Evolutionary conservation across 176 grass and related monocot species (phyloP).

Genomic region (Tillandsia fasciculata): DNA sequence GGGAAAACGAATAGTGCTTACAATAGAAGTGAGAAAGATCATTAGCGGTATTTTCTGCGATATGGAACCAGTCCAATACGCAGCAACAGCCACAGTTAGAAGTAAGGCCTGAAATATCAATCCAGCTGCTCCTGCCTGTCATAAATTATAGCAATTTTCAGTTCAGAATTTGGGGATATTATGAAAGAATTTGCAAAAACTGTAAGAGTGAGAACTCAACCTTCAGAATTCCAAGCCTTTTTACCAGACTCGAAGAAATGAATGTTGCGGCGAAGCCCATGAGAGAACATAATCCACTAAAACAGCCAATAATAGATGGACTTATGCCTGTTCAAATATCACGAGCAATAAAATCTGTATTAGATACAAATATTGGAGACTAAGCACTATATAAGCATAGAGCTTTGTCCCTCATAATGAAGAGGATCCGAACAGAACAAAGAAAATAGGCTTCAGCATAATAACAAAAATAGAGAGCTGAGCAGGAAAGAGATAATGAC

Average conservation of each 20-base stretch:
- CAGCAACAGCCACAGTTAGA: slow-evolving; percentile 51
- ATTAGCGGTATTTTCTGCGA: slow-evolving; percentile 48
- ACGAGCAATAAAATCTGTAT: too few species aligned
- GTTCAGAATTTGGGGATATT: neutral
- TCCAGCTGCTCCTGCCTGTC: slow-evolving; percentile 84
- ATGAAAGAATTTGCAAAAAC: slow-evolving; percentile 5
- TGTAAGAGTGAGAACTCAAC: slow-evolving; percentile 25
- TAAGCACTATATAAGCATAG: neutral
- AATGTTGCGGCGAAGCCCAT: slow-evolving; percentile 96
- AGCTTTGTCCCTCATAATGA: too few species aligned
- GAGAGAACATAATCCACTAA: slow-evolving; percentile 81
- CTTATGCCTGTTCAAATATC: slow-evolving; percentile 46
- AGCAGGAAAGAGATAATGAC: too few species aligned
- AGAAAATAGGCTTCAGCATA: too few species aligned
- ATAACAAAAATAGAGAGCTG: too few species aligned
- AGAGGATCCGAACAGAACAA: too few species aligned
- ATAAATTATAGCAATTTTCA: slow-evolving; percentile 14
- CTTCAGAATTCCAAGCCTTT: slow-evolving; percentile 62
- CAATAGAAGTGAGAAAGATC: slow-evolving; percentile 80
- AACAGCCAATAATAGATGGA: slow-evolving; percentile 82
- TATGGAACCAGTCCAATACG: slow-evolving; percentile 79
- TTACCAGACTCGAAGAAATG: slow-evolving; percentile 73
- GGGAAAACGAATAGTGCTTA: slow-evolving; percentile 27
- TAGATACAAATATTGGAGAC: slow-evolving; percentile 1
- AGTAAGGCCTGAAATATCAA: slow-evolving; percentile 93